Evolutionary conservation across 2,329 filamentous ascomycete genomes (phyloP).

Genomic region (Boeremia exigua): DNA sequence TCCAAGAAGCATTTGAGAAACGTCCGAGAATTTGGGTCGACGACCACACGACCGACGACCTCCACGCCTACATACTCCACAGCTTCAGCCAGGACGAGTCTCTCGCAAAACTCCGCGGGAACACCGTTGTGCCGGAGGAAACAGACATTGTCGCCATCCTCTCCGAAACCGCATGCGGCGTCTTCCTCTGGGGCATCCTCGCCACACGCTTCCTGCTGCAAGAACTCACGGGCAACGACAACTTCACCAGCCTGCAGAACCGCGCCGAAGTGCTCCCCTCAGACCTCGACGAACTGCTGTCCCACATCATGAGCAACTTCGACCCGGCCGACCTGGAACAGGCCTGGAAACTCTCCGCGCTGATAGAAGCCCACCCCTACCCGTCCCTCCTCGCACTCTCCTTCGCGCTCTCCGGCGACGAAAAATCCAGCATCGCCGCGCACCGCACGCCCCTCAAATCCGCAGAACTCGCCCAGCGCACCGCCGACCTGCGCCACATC

Average conservation of each 20-base stretch:
- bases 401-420: constrained; percentile 30
- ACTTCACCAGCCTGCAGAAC: constrained; percentile 29
- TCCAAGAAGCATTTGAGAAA: constrained; percentile 32
- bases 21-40: constrained; percentile 32
- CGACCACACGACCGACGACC: constrained; percentile 27
- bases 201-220: constrained; percentile 32
- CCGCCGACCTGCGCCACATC: constrained; percentile 26
- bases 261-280: constrained; percentile 33
- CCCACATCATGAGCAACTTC: constrained; percentile 31
- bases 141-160: constrained; percentile 27
- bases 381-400: constrained; percentile 33
- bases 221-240: constrained; percentile 25
- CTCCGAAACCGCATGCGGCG: constrained; percentile 33
- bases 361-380: constrained; percentile 32
- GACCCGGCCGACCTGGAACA: constrained; percentile 26
- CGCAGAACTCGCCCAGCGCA: constrained; percentile 22
- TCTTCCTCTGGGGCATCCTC: constrained; percentile 38
- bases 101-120: constrained; percentile 29
- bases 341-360: constrained; percentile 28
- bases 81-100: constrained; percentile 25
- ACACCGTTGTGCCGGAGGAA: constrained; percentile 31
- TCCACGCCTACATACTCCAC: constrained; percentile 26
- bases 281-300: constrained; percentile 33
- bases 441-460: constrained; percentile 27
- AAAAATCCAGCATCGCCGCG: constrained; percentile 24